A percentile compares a stretch with the other conserved stretches of the same genome.
Evolutionary conservation across 305 asterid species (phyloP).

Genomic region (Fraxinus sp.): DNA sequence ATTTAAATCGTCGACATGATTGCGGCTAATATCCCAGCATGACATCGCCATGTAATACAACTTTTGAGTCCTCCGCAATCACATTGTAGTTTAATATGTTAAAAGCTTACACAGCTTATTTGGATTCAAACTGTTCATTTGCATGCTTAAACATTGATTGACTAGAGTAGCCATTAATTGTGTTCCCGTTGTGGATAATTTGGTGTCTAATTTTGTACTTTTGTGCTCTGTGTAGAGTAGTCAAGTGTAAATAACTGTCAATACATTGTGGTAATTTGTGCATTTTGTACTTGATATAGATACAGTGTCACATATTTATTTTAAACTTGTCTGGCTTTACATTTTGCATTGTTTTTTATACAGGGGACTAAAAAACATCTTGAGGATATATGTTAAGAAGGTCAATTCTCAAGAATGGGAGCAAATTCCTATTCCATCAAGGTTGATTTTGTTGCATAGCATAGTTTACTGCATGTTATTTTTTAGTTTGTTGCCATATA

Average conservation of each 20-base stretch:
- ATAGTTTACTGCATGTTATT: constrained; percentile 9
- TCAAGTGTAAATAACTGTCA: not conserved
- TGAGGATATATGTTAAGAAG: constrained; percentile 87
- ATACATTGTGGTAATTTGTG: not conserved
- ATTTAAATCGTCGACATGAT: not conserved
- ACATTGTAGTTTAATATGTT: not conserved
- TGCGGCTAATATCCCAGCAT: not conserved
- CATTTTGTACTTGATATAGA: not conserved
- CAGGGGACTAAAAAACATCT: constrained; percentile 92
- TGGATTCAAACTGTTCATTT: not conserved
- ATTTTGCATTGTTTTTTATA: constrained; percentile 18
- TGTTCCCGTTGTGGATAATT: not conserved
- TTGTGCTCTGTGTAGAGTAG: not conserved
- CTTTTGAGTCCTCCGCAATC: not conserved
- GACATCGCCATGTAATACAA: not conserved
- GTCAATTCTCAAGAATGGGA: constrained; percentile 81
- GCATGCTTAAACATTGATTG: not conserved
- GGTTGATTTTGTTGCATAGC: constrained; percentile 42
- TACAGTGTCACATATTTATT: not conserved
- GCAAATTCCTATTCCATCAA: constrained; percentile 79
- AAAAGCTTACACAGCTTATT: not conserved
- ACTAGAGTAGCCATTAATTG: not conserved
- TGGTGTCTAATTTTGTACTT: not conserved
- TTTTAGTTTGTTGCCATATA: not conserved
- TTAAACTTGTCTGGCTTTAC: not conserved